Percentiles rank a stretch among this genome's conserved stretches.
These are phyloP conservation scores for Colletotrichum cereale DNA, from an alignment of 2,329 filamentous ascomycete genomes.

Conservation along the genomic window DNA sequence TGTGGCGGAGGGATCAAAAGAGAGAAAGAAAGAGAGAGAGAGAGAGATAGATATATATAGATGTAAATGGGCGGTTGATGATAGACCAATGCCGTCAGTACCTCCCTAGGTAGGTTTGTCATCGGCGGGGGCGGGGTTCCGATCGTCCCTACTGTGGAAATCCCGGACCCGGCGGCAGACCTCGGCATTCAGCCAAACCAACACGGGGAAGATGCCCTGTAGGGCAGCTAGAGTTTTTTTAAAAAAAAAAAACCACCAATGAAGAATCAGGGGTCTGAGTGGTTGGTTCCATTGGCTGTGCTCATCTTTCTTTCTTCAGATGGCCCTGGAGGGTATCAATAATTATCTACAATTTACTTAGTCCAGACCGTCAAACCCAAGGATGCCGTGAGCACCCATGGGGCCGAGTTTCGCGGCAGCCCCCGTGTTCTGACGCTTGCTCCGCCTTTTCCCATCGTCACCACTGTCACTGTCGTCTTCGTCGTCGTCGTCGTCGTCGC, in stretches of 20 bases:
- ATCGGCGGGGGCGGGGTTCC: conserved; percentile 37
- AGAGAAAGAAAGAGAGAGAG: background rate
- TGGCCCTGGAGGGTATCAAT: conserved; percentile 39
- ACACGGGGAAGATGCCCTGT: background rate
- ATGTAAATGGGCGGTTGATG: background rate
- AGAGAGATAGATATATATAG: background rate
- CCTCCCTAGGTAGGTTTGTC: conserved; percentile 27
- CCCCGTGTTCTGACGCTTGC: conserved; percentile 58
- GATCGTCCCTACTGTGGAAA: conserved; percentile 11
- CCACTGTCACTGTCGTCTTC: conserved; percentile 61
- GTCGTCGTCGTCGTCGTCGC: conserved; percentile 58
- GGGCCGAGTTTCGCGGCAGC: conserved; percentile 60
- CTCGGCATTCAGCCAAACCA: conserved; percentile 7
- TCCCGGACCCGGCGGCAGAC: conserved; percentile 17
- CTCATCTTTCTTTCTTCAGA: conserved; percentile 17
- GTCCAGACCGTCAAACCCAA: conserved; percentile 63
- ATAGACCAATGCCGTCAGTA: background rate
- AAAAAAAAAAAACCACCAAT: no score
- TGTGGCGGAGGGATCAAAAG: no score
- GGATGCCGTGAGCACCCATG: conserved; percentile 64
- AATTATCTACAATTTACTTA: conserved; percentile 42
- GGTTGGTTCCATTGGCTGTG: conserved; percentile 19
- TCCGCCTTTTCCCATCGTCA: conserved; percentile 59
- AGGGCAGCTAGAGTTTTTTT: background rate
- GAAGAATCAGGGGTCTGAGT: background rate